Conservation (phyloP, 345 rosid species). For the Reutealis trisperma region DNA sequence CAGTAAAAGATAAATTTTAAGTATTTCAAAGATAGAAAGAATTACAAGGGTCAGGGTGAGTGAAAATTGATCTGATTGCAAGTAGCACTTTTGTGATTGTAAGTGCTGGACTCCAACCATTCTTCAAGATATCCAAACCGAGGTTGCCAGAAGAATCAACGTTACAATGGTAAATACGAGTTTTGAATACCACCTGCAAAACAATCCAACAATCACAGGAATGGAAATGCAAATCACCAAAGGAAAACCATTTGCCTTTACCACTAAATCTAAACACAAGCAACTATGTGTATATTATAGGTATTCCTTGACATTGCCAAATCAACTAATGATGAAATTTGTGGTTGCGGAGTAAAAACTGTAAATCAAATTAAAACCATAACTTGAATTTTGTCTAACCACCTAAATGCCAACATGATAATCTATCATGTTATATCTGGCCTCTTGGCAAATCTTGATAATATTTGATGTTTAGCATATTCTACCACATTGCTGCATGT, state of each 20-base stretch:
- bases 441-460: not conserved
- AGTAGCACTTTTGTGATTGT: slow-evolving; percentile 74
- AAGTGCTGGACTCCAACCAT: slow-evolving; percentile 93
- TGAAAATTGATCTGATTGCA: slow-evolving; percentile 76
- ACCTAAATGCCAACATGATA: not conserved
- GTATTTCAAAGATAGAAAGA: slow-evolving; percentile 15
- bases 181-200: slow-evolving; percentile 76
- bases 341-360: not conserved
- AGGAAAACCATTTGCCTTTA: not conserved
- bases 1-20: too few relatives aligned
- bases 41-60: slow-evolving; percentile 73
- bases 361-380: not conserved
- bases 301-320: not conserved
- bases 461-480: too few relatives aligned
- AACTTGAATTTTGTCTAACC: not conserved
- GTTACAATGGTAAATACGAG: slow-evolving; percentile 89
- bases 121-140: slow-evolving; percentile 70
- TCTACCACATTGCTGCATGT: not conserved
- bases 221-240: not conserved
- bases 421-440: not conserved
- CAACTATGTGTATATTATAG: not conserved
- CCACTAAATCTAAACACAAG: not conserved
- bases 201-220: slow-evolving; percentile 21
- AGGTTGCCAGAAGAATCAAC: slow-evolving; percentile 76
- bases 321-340: not conserved